Percentiles rank a stretch among this genome's conserved stretches.
These are phyloP conservation scores for Choiromyces venosus DNA, from an alignment of 495 filamentous ascomycete species.

Conservation along the genomic window DNA sequence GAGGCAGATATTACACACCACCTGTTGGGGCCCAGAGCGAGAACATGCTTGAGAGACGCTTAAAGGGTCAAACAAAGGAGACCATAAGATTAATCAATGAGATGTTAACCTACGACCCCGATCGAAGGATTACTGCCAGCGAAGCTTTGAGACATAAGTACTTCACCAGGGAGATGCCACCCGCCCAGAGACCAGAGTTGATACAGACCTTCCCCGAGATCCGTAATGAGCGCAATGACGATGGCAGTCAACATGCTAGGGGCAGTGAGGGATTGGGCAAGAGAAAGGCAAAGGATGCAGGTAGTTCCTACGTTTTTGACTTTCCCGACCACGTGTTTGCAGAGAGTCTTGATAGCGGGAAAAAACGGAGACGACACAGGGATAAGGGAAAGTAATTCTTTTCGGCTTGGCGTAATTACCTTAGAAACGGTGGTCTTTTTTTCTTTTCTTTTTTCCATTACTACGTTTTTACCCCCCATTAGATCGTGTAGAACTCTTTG, in stretches of 20 bases:
- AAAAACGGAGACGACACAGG: not conserved
- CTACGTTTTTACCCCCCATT: not conserved
- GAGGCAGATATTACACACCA: slow-evolving; percentile 25
- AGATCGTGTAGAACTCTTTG: not conserved
- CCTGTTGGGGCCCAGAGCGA: slow-evolving; percentile 26
- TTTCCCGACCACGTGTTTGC: slow-evolving; percentile 39
- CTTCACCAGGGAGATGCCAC: slow-evolving; percentile 44
- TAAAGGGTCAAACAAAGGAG: slow-evolving; percentile 37
- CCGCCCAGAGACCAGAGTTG: slow-evolving; percentile 43
- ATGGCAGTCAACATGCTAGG: slow-evolving; percentile 21
- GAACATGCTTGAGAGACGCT: slow-evolving; percentile 30
- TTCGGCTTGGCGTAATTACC: not conserved
- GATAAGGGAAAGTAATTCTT: not conserved
- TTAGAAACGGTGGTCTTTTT: not conserved
- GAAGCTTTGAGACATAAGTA: slow-evolving; percentile 37
- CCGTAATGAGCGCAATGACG: slow-evolving; percentile 39
- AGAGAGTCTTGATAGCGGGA: not conserved
- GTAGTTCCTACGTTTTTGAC: slow-evolving; percentile 45
- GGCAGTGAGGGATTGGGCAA: slow-evolving; percentile 20
- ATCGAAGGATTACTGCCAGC: slow-evolving; percentile 31
- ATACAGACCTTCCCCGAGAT: slow-evolving; percentile 49
- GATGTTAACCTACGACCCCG: slow-evolving; percentile 41
- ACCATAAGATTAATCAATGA: slow-evolving; percentile 39
- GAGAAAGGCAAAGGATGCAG: slow-evolving; percentile 25
- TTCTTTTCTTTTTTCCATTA: not conserved